Conservation (phyloP, 2,329 filamentous ascomycete genomes). For the Fusarium redolens region DNA sequence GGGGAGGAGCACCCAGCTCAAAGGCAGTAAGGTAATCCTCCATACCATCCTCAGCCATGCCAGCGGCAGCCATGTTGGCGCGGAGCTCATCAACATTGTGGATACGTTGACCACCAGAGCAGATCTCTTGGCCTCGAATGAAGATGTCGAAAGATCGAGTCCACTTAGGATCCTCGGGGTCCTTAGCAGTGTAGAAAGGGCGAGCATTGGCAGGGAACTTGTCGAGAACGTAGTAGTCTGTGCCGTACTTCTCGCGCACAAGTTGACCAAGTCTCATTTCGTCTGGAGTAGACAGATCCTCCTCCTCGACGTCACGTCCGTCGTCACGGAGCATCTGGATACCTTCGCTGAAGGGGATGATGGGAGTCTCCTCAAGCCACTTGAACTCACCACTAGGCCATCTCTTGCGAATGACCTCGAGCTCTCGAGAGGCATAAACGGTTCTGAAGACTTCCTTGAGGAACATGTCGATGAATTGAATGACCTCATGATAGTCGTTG, state of each 20-base stretch:
- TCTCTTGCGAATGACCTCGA: conserved; percentile 82
- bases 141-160: conserved; percentile 98
- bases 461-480: conserved; percentile 80
- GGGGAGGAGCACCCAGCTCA: conserved; percentile 87
- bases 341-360: conserved; percentile 83
- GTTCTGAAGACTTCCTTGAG: conserved; percentile 76
- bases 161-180: conserved; percentile 75
- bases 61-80: conserved; percentile 78
- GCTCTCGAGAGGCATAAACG: conserved; percentile 67
- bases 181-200: conserved; percentile 92
- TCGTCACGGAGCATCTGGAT: conserved; percentile 86
- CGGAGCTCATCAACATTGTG: conserved; percentile 81
- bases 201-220: conserved; percentile 88
- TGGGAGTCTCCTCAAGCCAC: conserved; percentile 86
- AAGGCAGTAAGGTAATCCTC: conserved; percentile 91
- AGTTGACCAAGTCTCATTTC: conserved; percentile 88
- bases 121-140: conserved; percentile 90
- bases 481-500: conserved; percentile 88
- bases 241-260: conserved; percentile 86
- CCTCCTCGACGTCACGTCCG: conserved; percentile 76
- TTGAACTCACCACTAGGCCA: conserved; percentile 89
- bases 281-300: conserved; percentile 86
- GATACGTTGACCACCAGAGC: conserved; percentile 93
- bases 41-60: conserved; percentile 84
- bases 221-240: conserved; percentile 94